Conservation (phyloP, 2,329 filamentous ascomycete species). For the Huntiella bhutanensis region DNA sequence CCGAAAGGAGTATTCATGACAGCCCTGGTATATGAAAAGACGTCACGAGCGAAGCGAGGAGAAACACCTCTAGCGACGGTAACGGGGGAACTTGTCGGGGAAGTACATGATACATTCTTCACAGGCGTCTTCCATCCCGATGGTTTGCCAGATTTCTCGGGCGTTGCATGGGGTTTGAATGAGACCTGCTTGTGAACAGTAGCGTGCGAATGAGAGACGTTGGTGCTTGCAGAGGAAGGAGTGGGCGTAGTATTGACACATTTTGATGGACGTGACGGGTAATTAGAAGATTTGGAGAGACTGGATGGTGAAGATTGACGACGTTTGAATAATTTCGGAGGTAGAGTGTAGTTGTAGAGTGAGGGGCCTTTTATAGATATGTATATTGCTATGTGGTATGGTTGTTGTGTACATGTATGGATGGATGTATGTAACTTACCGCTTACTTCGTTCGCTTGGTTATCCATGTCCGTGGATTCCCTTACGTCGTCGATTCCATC, state of each 20-base stretch:
- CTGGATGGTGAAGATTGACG: not conserved
- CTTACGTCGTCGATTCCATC: too few species aligned
- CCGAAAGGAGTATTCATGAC: too few species aligned
- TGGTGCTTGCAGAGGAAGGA: constrained; percentile 20
- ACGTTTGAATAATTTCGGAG: not conserved
- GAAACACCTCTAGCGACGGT: constrained; percentile 1
- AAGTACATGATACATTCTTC: constrained; percentile 19
- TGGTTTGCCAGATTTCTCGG: constrained; percentile 20
- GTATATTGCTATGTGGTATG: too few species aligned
- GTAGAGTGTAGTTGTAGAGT: not conserved
- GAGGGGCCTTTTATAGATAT: not conserved
- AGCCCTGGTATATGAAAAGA: not conserved
- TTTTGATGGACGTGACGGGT: constrained; percentile 11
- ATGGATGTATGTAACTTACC: too few species aligned
- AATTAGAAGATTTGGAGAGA: not conserved
- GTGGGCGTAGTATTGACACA: constrained; percentile 23
- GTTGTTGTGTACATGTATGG: too few species aligned
- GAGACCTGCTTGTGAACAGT: constrained; percentile 19
- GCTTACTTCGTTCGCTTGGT: too few species aligned
- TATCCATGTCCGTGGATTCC: too few species aligned
- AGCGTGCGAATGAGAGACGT: constrained; percentile 19
- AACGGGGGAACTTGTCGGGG: constrained; percentile 15
- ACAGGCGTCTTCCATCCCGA: constrained; percentile 19
- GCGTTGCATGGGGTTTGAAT: constrained; percentile 20
- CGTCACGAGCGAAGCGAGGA: too few species aligned